Evolutionary conservation across 2,329 filamentous ascomycete genomes (phyloP).

Genomic region (Aspergillus terreus): DNA sequence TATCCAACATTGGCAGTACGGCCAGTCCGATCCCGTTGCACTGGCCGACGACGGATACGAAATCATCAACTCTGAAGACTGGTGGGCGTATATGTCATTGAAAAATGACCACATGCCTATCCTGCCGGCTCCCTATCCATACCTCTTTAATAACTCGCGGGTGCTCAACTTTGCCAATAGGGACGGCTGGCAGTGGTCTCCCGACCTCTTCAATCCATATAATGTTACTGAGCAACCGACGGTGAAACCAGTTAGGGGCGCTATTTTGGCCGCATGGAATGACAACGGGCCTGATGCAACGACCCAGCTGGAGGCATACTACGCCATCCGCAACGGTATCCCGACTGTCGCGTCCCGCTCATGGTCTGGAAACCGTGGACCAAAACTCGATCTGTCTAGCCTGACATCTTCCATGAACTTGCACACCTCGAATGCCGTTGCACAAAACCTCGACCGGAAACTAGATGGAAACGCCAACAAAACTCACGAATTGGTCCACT

Average conservation of each 20-base stretch:
- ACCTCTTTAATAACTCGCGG: conserved; percentile 45
- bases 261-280: conserved; percentile 53
- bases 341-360: conserved; percentile 52
- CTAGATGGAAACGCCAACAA: not conserved
- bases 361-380: conserved; percentile 49
- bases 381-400: conserved; percentile 35
- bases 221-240: conserved; percentile 49
- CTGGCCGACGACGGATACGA: conserved; percentile 46
- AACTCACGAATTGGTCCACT: conserved; percentile 29
- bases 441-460: conserved; percentile 46
- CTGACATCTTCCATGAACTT: conserved; percentile 40
- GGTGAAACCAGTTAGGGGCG: conserved; percentile 43
- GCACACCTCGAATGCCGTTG: conserved; percentile 43
- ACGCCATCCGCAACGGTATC: conserved; percentile 49
- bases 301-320: conserved; percentile 51
- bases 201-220: conserved; percentile 49
- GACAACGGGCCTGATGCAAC: conserved; percentile 53
- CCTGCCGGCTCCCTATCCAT: conserved; percentile 45
- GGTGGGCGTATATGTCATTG: conserved; percentile 53
- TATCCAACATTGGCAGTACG: conserved; percentile 56
- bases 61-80: conserved; percentile 54
- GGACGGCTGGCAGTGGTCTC: conserved; percentile 44
- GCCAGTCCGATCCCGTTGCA: conserved; percentile 50
- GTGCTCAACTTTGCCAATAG: conserved; percentile 50
- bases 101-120: conserved; percentile 55